Evolutionary conservation across 768 basidiomycete genomes (phyloP).

Genomic region (Baorangia bicolor): DNA sequence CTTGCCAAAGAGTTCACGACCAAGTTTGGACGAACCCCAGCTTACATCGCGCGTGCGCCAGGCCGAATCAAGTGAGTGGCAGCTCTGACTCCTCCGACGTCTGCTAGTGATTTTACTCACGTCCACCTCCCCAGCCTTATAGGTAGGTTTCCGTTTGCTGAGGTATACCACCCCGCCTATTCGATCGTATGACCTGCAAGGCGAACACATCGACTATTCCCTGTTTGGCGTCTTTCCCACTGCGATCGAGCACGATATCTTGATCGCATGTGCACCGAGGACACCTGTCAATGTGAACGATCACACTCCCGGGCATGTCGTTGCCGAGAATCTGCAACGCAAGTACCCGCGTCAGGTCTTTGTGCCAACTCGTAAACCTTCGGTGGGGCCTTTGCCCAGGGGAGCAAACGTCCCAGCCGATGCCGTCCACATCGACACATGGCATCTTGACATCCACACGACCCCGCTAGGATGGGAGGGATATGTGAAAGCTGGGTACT

Average conservation of each 20-base stretch:
- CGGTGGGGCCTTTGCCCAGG: conserved; percentile 23
- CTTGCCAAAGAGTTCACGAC: conserved; percentile 60
- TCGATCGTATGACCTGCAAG: conserved; percentile 36
- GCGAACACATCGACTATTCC: conserved; percentile 84
- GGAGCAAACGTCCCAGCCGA: conserved; percentile 32
- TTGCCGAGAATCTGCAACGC: conserved; percentile 58
- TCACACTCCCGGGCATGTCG: conserved; percentile 50
- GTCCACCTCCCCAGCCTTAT: conserved; percentile 30
- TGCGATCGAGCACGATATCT: conserved; percentile 82
- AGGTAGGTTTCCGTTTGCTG: conserved; percentile 22
- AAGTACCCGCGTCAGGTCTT: conserved; percentile 64
- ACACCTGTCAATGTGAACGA: conserved; percentile 7
- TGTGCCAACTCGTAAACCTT: conserved; percentile 44
- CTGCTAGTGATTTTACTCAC: not conserved
- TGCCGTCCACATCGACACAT: conserved; percentile 45
- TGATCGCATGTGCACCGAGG: conserved; percentile 70
- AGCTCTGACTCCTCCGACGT: not conserved
- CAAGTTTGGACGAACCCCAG: conserved; percentile 64
- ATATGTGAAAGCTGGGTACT: conserved; percentile 85
- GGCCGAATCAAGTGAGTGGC: conserved; percentile 71
- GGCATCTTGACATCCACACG: conserved; percentile 72
- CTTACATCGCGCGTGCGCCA: conserved; percentile 73
- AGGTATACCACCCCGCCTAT: not conserved
- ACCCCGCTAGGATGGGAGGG: conserved; percentile 78
- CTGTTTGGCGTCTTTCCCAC: conserved; percentile 82